Conservation (phyloP, 1,284 basidiomycete species). For the Sporisorium graminicola region DNA sequence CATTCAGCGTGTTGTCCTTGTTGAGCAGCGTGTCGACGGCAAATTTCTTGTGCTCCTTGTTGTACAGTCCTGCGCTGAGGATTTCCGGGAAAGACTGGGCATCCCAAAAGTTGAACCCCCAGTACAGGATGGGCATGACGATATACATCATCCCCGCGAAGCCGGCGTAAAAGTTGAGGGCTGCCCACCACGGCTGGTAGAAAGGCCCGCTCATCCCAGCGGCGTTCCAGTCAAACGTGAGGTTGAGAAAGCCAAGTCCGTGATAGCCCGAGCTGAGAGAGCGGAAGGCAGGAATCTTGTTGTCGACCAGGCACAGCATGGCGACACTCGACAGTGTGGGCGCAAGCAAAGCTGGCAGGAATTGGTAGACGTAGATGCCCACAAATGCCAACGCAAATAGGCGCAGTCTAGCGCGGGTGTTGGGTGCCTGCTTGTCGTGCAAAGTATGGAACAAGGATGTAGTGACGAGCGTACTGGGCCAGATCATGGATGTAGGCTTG, state of each 20-base stretch:
- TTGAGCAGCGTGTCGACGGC: conserved; percentile 58
- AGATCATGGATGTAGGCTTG: conserved; percentile 70
- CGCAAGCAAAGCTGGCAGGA: conserved; percentile 72
- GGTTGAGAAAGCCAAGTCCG: conserved; percentile 72
- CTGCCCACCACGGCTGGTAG: conserved; percentile 73
- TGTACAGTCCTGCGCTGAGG: conserved; percentile 71
- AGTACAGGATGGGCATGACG: conserved; percentile 71
- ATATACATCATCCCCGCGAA: conserved; percentile 72
- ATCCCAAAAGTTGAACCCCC: conserved; percentile 71
- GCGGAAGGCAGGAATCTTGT: conserved; percentile 70
- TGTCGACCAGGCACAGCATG: conserved; percentile 72
- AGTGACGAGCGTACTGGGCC: conserved; percentile 72
- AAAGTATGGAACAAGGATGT: conserved; percentile 73
- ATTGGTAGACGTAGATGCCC: conserved; percentile 71
- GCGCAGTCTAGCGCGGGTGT: conserved; percentile 70
- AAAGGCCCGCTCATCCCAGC: conserved; percentile 72
- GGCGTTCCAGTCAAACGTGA: conserved; percentile 73
- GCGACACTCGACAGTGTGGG: conserved; percentile 73
- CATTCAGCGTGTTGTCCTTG: conserved; percentile 71
- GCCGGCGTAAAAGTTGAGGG: conserved; percentile 68
- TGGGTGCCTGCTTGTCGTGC: conserved; percentile 69
- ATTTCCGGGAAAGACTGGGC: conserved; percentile 68
- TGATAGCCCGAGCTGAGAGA: conserved; percentile 72
- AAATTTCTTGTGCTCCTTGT: conserved; percentile 55
- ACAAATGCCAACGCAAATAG: conserved; percentile 72